phyloP scores from a whole-genome alignment of 768 basidiomycete genomes.

The Kwoniella heveanensis region DNA sequence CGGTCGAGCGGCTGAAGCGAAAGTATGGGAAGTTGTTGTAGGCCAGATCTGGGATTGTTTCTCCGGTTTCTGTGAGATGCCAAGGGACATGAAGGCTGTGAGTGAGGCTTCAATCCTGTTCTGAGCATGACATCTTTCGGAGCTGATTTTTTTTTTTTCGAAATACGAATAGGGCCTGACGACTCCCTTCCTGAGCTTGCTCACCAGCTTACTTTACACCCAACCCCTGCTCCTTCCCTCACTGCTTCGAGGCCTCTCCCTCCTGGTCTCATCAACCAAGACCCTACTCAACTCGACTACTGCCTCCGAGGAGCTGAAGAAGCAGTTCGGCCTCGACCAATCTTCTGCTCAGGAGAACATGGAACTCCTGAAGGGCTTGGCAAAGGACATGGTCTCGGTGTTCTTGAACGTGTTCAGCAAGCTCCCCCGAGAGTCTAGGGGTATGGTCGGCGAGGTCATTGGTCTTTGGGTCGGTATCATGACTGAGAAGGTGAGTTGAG shows the following conservation, averaged over 20 bases:
- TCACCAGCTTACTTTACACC: slow-evolving; percentile 88
- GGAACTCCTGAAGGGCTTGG: slow-evolving; percentile 71
- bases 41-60: slow-evolving; percentile 92
- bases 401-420: slow-evolving; percentile 95
- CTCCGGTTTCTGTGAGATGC: slow-evolving; percentile 82
- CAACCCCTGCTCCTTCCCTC: slow-evolving; percentile 80
- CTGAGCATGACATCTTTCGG: too few species aligned
- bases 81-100: slow-evolving; percentile 73
- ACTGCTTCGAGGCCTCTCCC: slow-evolving; percentile 77
- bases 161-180: slow-evolving; percentile 70
- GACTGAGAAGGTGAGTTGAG: slow-evolving; percentile 63
- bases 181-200: slow-evolving; percentile 77
- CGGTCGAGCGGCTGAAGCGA: slow-evolving; percentile 71
- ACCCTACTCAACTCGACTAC: slow-evolving; percentile 60
- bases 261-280: slow-evolving; percentile 77
- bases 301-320: slow-evolving; percentile 55
- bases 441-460: slow-evolving; percentile 84
- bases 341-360: slow-evolving; percentile 70
- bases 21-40: slow-evolving; percentile 92
- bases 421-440: slow-evolving; percentile 71
- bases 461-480: slow-evolving; percentile 82
- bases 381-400: slow-evolving; percentile 89
- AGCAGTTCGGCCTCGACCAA: slow-evolving; percentile 62
- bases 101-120: too few species aligned
- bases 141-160: background rate